phyloP scores from a whole-genome alignment of 306 rosid genomes.

The Prunus mume region DNA sequence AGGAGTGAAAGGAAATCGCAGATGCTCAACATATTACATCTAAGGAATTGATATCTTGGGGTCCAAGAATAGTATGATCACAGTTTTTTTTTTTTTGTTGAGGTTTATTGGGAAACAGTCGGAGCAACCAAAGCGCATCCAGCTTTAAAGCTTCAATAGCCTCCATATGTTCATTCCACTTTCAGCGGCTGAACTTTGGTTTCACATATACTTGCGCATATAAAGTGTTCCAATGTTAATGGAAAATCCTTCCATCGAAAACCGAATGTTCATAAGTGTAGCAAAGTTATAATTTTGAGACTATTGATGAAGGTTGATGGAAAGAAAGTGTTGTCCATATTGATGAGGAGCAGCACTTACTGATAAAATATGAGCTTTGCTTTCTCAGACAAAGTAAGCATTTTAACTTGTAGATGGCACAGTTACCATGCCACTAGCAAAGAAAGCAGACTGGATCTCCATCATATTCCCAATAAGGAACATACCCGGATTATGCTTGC shows the following conservation, averaged over 20 bases:
- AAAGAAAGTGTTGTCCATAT: neutral
- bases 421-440: neutral
- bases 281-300: too few relatives aligned
- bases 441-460: neutral
- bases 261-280: neutral
- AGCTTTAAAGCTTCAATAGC: slow-evolving; percentile 15
- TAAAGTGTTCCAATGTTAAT: neutral
- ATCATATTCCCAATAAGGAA: neutral
- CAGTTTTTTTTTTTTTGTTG: neutral
- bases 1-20: neutral
- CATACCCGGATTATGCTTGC: neutral
- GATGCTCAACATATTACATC: slow-evolving; percentile 4
- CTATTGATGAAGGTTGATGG: neutral
- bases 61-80: neutral
- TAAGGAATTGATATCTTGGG: neutral
- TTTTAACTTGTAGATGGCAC: neutral
- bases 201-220: neutral
- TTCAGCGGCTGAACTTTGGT: slow-evolving; percentile 26
- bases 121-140: slow-evolving; percentile 9
- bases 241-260: neutral
- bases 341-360: neutral
- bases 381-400: neutral
- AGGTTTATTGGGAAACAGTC: neutral
- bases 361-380: neutral
- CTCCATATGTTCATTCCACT: slow-evolving; percentile 18